Evolutionary conservation across 495 filamentous ascomycete species (phyloP), one percentile per base, ranked within the genome.

Genomic region (Elasticomyces elasticus): DNA sequence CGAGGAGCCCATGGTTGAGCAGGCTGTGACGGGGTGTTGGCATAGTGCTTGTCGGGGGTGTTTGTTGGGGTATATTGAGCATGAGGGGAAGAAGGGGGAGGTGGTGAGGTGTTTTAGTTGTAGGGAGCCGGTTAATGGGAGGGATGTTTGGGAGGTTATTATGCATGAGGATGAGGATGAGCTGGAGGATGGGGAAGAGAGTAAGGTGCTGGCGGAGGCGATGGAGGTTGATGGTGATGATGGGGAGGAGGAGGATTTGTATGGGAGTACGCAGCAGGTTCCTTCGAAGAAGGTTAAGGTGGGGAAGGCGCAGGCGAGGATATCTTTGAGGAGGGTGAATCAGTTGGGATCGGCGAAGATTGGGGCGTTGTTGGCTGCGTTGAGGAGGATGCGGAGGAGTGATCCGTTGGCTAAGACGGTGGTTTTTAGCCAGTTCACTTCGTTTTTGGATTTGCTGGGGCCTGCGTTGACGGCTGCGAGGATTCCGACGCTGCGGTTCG

Each of bases 391-490:
- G n/a, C n/a, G n/a, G n/a, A n/a, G n/a, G n/a, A n/a, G n/a, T n/a
- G n/a, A n/a, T n/a, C n/a, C n/a, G n/a, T n/a, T n/a, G n/a, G n/a
- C n/a, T n/a, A 44, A 44, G 19, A 48, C 85, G 25, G 88, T 95
- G 37, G 82, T 97, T 48, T 97, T 98, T 71, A 88, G 83, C 56
- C 92, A 98, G 68, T 98, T 98, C 67, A 98, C 92, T 10, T 89
- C 89, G 0, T 98, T 97, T 69, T 81, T 98, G 50, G 84, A 91
- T 60, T 81, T 97, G 12, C 89, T 98, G 63, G 80, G 85, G 49
- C 83, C 87, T 0, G 84, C 87, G 0, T 79, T 98, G 19, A 57
- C 72, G 13, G 76, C 77, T 23, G 79, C 82, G 13, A 78, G 82
- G 19, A 90, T 98, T 67, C 73, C 78, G 0, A 84, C 82, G 66